Base-by-base conservation (phyloP, 2,329 filamentous ascomycete genomes). In the Fonsecaea monophora region DNA sequence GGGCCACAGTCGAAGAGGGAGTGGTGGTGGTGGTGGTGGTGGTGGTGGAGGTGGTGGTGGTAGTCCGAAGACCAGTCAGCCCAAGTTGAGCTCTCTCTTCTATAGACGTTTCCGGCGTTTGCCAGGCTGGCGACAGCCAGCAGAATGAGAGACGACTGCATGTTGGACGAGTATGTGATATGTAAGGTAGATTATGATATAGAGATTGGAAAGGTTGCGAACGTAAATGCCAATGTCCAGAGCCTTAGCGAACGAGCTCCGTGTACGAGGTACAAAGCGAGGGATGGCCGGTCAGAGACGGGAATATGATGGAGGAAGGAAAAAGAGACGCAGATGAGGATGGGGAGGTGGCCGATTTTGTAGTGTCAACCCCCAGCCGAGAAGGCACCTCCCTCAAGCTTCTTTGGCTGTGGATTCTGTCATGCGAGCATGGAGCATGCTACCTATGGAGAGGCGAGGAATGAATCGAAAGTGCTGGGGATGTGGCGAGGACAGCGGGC, bases 211-310 rank as follows among this genome's bases (percentile, higher is more conserved):
- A 5, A 10, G 15, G 40, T 13, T 40, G 15, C 38, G 15, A 40
- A 4, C 5, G 12, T 1, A 13, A 40, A 40, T n/a, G 10, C 68
- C 71, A 75, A 63, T 67, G 73, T 66, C 60, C 75, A 75, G 77
- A 81, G 82, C 80, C 78, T 76, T 81, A 83, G 76, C 80, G 79
- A 82, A 77, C 73, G 80, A 82, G 79, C 79, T 79, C 78, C 77
- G 73, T 71, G 32, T 69, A 66, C 45, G 68, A 58, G 7, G 40
- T 45, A 45, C 40, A 68, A 66, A 69, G 58, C 67, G 69, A 71
- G 58, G 42, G 65, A 34, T 53, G 42, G 48, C 18, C 54, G 56
- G 40, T 48, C 45, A 30, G 53, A 42, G 32, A 68, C 50, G 32
- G 63, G 57, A 53, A 35, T 67, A 42, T 59, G 35, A 42, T 64